Base-by-base conservation (phyloP, 163 green algal species). In the Chlorella variabilis region DNA sequence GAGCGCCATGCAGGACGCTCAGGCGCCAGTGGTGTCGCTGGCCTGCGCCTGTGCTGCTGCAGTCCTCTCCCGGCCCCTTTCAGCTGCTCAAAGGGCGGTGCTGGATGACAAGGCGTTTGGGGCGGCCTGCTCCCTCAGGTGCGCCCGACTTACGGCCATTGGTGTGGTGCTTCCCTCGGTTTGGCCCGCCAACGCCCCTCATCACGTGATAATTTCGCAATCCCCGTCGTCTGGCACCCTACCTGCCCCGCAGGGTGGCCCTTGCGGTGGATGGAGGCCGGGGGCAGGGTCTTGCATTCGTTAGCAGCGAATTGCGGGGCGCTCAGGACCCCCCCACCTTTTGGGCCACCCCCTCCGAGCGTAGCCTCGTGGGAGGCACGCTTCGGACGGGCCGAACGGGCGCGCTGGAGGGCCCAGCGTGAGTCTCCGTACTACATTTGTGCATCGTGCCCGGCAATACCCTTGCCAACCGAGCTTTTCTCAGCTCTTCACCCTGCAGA, bases 201-300 rank as follows among this genome's bases (percentile, higher is more conserved):
- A 65, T 65, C 45, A 54, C 45, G 45, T 54, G 45, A 54, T 54
- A 54, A 54, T 65, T 68, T 20, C 8, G 17, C 39, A 27, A 9
- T 38, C 7, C n/a, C n/a, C n/a, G n/a, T n/a, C n/a, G n/a, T n/a
- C n/a, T n/a, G n/a, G n/a, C n/a, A n/a, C n/a, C n/a, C n/a, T n/a
- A n/a, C n/a, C n/a, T n/a, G n/a, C n/a, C n/a, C n/a, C n/a, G 73
- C 56, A 80, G 73, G 56, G n/a, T 54, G 27, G 73, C 38, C 18
- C 27, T 80, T 25, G 27, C 38, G 25, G 36, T 80, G 36, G 17
- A 20, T 33, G 54, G 31, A 21, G 49, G 31, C 9, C 23, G 4
- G 42, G 31, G 23, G 7, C 25, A 45, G 31, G 34, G 18, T 7
- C 54, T 62, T 9, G 49, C 54, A 27, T 48, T 78, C 0, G 33